Base-by-base conservation (phyloP, 345 rosid genomes). In the Citropsis articulata region DNA sequence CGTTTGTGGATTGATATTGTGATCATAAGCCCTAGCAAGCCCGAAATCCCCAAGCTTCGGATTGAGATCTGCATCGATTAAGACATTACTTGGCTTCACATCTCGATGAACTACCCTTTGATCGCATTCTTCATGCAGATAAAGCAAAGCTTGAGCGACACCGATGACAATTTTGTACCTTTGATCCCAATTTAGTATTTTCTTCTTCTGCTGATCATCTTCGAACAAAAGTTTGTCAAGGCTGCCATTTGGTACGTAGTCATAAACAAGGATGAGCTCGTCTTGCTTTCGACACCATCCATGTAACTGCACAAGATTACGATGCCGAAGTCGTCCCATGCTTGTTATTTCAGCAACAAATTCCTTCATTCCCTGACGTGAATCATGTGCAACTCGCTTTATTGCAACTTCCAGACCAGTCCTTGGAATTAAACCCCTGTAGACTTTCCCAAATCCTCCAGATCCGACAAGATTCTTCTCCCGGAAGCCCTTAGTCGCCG, bases 391-490 rank as follows among this genome's bases (percentile, higher is more conserved):
- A 14, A 83, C 65, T 50, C 86, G 57, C 73, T 85, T 85, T 18
- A 85, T 77, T 0, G 88, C 85, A 7, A 86, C 78, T 66, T 79
- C 66, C 36, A 69, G 55, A 6, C 55, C 66, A 5, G 81, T 73
- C 45, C 70, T 77, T 5, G 78, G 81, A 12, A 86, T 30, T 14
- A 82, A 72, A 10, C 86, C 86, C 42, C 69, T 74, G 19, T 87
- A 90, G 36, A 90, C 93, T 48, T 80, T 83, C 8, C 91, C 89
- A 74, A 88, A 90, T 14, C 91, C 91, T 24, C 91, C 90, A 30
- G 75, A 79, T 1, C 91, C 93, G 13, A 90, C 80, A 65, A 90
- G 83, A 69, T 88, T 81, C 42, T 68, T 82, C 56, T 84, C 87
- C 63, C 80, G 75, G 66, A 90, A 90, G 33, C 90, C 85, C 3